Evolutionary conservation across 345 rosid species (phyloP), one percentile per base, ranked within the genome.

Genomic region (Eucalyptus cloeziana): DNA sequence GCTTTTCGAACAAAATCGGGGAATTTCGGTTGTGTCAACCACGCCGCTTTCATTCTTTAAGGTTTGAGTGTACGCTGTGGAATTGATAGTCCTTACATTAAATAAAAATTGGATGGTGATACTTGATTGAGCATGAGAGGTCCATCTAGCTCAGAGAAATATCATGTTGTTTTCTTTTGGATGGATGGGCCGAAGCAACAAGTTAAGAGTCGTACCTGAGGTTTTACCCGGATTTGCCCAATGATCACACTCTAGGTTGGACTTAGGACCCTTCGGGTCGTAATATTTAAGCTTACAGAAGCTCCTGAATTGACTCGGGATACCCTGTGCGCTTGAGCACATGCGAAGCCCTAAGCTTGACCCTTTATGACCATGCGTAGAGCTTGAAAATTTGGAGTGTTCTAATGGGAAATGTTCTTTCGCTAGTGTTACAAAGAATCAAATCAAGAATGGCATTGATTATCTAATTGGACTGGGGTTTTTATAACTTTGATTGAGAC

Each of bases 401-500:
- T 56, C 3, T 56, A 24, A 56, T 56, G 30, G 30, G 30, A 56
- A 24, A 56, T 56, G 62, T 4, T 30, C 62, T 56, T 56, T 24
- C 30, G 13, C 30, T 24, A 56, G 3, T 2, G 30, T 24, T 24
- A 56, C 62, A 22, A 56, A 2, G 6, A 56, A 56, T 56, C 62
- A 24, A 62, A 62, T 62, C 33, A 62, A 30, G 69, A 62, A 13
- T 62, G 69, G 13, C 62, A 30, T 27, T 30, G 69, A 30, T 7
- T 6, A 30, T 30, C 33, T 62, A 6, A 30, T 12, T 1, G 17
- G 16, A 62, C 8, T 1, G 4, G 21, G 10, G 3, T 64, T 0
- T 62, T 62, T 13, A 30, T 30, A 30, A 27, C 17, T 62, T 27
- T 62, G 40, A 62, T 62, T 30, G 69, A 62, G 30, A 30, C 15